These are phyloP conservation scores for Wallacemonas collosoma DNA, from an alignment of 208 protist genomes.

Conservation along the genomic window DNA sequence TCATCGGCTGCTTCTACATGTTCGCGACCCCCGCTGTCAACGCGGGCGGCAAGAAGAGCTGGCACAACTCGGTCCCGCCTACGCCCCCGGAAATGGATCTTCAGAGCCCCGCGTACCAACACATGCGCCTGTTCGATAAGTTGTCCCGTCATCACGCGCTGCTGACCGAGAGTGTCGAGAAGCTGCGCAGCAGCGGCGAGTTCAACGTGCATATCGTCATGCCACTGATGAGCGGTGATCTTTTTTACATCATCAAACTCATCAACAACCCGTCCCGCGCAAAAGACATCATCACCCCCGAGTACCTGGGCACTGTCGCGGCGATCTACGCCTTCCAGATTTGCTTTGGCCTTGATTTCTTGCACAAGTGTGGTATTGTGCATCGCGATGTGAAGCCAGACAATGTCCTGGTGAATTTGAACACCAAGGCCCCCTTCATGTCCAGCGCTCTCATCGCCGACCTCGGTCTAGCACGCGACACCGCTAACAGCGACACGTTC, in stretches of 20 bases:
- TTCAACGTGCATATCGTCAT: constrained; percentile 92
- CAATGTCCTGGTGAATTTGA: constrained; percentile 94
- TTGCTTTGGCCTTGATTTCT: constrained; percentile 87
- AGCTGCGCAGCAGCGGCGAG: constrained; percentile 38
- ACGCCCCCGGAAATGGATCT: constrained; percentile 48
- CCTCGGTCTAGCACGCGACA: constrained; percentile 86
- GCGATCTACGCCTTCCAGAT: constrained; percentile 89
- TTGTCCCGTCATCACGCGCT: constrained; percentile 42
- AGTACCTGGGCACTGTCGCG: constrained; percentile 60
- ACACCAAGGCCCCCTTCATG: constrained; percentile 59
- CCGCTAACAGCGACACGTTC: constrained; percentile 81
- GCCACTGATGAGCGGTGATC: constrained; percentile 84
- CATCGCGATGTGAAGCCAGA: constrained; percentile 97
- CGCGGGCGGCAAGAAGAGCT: constrained; percentile 9
- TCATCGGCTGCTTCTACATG: constrained; percentile 94
- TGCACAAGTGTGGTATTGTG: constrained; percentile 89
- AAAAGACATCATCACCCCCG: constrained; percentile 31
- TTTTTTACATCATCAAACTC: constrained; percentile 74
- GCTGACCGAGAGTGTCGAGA: constrained; percentile 29
- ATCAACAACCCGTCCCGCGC: constrained; percentile 25
- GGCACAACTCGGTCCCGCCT: constrained; percentile 47
- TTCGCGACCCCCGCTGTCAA: constrained; percentile 85
- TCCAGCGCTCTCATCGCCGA: constrained; percentile 83
- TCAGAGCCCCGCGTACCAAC: constrained; percentile 28
- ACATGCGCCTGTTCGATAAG: constrained; percentile 31